A percentile compares a stretch with the other conserved stretches of the same genome.
These are phyloP conservation scores for Ceratobasidium sp. DNA, from an alignment of 1,284 basidiomycete species.

Conservation along the genomic window DNA sequence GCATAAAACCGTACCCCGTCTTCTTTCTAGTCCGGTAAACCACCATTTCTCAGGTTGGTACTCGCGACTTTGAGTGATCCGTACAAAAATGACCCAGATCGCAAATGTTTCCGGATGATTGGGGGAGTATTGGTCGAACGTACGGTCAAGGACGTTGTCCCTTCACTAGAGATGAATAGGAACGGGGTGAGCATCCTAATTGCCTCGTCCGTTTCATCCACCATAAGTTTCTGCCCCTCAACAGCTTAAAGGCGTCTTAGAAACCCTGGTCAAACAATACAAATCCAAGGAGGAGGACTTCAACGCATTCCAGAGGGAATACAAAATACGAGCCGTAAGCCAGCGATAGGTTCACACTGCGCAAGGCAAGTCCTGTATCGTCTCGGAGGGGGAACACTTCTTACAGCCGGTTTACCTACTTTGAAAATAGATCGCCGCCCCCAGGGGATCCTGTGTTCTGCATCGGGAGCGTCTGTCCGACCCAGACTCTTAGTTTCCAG, in stretches of 20 bases:
- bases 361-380: not conserved
- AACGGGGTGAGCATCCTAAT: conserved; percentile 71
- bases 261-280: conserved; percentile 83
- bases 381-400: too few relatives aligned
- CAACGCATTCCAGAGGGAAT: conserved; percentile 82
- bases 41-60: conserved; percentile 73
- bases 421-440: too few relatives aligned
- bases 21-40: not conserved
- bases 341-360: not conserved
- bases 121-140: conserved; percentile 96
- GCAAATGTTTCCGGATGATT: conserved; percentile 96
- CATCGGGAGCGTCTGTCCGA: too few relatives aligned
- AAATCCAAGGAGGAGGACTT: conserved; percentile 88
- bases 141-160: conserved; percentile 95
- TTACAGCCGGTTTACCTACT: too few relatives aligned
- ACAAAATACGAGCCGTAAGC: conserved; percentile 64
- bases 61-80: conserved; percentile 86
- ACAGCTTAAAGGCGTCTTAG: conserved; percentile 83
- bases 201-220: conserved; percentile 9
- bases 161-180: conserved; percentile 85
- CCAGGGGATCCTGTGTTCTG: too few relatives aligned
- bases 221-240: not conserved
- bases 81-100: conserved; percentile 79
- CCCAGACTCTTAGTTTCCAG: too few relatives aligned
- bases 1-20: conserved; percentile 50